phyloP scores from a whole-genome alignment of 768 basidiomycete species.

The Leucocoprinus leucothites region DNA sequence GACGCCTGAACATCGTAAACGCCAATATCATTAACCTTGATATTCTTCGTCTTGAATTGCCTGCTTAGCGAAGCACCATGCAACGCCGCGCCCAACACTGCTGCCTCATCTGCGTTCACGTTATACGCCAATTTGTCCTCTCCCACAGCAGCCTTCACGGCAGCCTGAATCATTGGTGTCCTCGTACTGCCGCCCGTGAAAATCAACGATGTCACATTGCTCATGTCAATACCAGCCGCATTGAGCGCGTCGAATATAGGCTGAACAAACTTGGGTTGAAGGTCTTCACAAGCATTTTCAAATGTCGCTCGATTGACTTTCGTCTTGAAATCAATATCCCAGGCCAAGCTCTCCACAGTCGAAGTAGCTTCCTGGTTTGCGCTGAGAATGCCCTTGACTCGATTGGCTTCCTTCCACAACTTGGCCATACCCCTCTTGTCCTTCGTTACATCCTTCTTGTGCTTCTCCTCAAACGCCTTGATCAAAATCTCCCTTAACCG shows the following conservation, averaged over 20 bases:
- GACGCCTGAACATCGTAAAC: slow-evolving; percentile 77
- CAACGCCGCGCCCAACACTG: slow-evolving; percentile 89
- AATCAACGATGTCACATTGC: slow-evolving; percentile 83
- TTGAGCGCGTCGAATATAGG: slow-evolving; percentile 76
- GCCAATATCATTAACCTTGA: slow-evolving; percentile 75
- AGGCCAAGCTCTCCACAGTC: slow-evolving; percentile 84
- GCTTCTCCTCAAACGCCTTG: slow-evolving; percentile 67
- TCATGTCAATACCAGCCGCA: slow-evolving; percentile 61
- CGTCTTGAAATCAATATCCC: slow-evolving; percentile 87
- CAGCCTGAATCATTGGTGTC: slow-evolving; percentile 88
- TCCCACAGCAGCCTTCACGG: slow-evolving; percentile 75
- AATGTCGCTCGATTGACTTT: slow-evolving; percentile 78
- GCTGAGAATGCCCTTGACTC: slow-evolving; percentile 90
- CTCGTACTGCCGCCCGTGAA: slow-evolving; percentile 90
- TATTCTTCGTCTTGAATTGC: slow-evolving; percentile 94
- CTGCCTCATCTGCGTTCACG: slow-evolving; percentile 96
- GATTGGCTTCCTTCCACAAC: slow-evolving; percentile 89
- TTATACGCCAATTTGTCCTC: slow-evolving; percentile 90
- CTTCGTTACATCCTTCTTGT: slow-evolving; percentile 61
- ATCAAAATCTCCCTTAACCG: slow-evolving; percentile 79
- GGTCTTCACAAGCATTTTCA: slow-evolving; percentile 68
- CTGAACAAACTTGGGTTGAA: slow-evolving; percentile 58
- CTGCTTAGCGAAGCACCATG: slow-evolving; percentile 86
- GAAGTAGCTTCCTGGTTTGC: slow-evolving; percentile 83
- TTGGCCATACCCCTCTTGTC: slow-evolving; percentile 90